A percentile compares a stretch with the other conserved stretches of the same genome.
Conservation (phyloP, 2,329 filamentous ascomycete species). For the Ascochyta rabiei region DNA sequence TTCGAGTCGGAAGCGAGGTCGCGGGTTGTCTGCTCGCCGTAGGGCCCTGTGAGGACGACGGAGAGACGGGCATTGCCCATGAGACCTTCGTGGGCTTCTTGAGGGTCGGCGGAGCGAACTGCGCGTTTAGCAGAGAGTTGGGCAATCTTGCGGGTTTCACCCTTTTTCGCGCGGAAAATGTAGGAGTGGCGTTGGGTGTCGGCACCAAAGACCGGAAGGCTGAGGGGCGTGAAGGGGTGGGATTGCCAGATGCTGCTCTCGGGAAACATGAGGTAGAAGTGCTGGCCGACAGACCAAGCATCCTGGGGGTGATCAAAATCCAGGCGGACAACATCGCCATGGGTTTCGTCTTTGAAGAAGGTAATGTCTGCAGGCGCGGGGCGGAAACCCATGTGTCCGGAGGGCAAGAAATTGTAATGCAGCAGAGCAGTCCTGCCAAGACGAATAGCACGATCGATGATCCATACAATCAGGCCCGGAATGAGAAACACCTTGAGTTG, state of each 20-base stretch:
- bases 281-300: conserved; percentile 70
- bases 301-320: conserved; percentile 68
- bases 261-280: conserved; percentile 73
- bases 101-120: conserved; percentile 24
- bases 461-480: conserved; percentile 67
- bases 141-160: conserved; percentile 44
- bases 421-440: conserved; percentile 64
- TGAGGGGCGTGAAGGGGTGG: conserved; percentile 65
- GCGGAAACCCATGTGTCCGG: conserved; percentile 40
- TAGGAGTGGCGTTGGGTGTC: conserved; percentile 40
- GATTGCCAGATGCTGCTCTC: conserved; percentile 73
- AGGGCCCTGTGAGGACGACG: conserved; percentile 44
- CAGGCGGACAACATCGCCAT: conserved; percentile 62
- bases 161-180: conserved; percentile 44
- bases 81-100: conserved; percentile 30
- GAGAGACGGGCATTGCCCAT: conserved; percentile 36
- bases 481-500: conserved; percentile 54
- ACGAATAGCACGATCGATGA: conserved; percentile 66
- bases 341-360: conserved; percentile 51
- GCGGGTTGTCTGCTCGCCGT: conserved; percentile 39
- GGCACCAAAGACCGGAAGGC: conserved; percentile 30
- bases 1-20: conserved; percentile 34
- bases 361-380: conserved; percentile 34
- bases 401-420: conserved; percentile 55
- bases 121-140: conserved; percentile 36